These are phyloP conservation scores for Hanseniaspora sp. DNA, from an alignment of 1,139 yeast species.

Conservation along the genomic window DNA sequence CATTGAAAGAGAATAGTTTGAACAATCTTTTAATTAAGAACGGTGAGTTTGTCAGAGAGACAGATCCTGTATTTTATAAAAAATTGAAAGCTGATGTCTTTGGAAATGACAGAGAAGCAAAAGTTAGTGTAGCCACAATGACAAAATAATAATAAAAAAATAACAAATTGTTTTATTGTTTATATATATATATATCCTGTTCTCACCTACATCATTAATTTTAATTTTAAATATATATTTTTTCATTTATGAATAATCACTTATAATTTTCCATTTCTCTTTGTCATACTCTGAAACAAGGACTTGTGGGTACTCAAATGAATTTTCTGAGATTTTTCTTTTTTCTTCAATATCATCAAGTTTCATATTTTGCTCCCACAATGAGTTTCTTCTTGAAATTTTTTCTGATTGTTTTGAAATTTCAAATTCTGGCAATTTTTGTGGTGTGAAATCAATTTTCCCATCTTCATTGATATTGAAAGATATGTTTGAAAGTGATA, in stretches of 20 bases:
- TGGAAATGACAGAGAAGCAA: constrained; percentile 9
- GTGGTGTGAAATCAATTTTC: constrained; percentile 9
- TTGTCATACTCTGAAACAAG: constrained; percentile 27
- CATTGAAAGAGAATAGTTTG: constrained; percentile 6
- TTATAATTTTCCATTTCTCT: constrained; percentile 26
- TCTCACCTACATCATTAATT: no score
- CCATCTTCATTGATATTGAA: constrained; percentile 13
- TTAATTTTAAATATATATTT: background rate
- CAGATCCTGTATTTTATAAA: constrained; percentile 3
- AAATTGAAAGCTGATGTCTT: constrained; percentile 4
- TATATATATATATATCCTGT: no score
- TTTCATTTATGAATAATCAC: constrained; percentile 13
- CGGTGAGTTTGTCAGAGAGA: constrained; percentile 13
- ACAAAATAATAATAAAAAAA: background rate
- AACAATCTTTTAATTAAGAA: constrained; percentile 8
- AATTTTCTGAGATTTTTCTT: constrained; percentile 14
- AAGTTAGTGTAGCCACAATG: constrained; percentile 13
- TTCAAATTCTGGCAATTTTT: background rate
- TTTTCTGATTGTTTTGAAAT: background rate
- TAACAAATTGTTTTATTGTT: no score
- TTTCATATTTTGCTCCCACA: background rate
- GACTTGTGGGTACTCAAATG: constrained; percentile 22
- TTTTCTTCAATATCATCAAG: constrained; percentile 9
- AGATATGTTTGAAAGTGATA: constrained; percentile 13
- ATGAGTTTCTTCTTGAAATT: background rate